These are phyloP conservation scores for Euphorbia lathyris DNA, from an alignment of 345 rosid species.

Conservation along the genomic window DNA sequence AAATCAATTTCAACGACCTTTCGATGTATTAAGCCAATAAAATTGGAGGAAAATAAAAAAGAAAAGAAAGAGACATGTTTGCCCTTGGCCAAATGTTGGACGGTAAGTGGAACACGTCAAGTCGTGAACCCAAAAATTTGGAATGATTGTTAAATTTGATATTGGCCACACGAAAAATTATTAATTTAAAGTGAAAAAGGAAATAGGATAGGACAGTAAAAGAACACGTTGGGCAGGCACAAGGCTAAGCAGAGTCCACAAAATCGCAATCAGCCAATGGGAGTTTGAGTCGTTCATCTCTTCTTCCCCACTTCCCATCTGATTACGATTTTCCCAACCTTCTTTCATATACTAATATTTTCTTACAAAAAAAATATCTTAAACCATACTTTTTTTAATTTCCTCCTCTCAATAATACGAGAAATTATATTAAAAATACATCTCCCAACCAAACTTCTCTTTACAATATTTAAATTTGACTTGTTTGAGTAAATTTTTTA, in stretches of 20 bases:
- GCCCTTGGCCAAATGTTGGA: too few species aligned
- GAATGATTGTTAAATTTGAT: background rate
- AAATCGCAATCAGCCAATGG: slow-evolving; percentile 52
- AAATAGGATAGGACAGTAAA: slow-evolving; percentile 32
- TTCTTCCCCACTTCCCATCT: slow-evolving; percentile 19
- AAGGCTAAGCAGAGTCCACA: slow-evolving; percentile 22
- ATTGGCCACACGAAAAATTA: background rate
- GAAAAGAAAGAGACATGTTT: too few species aligned
- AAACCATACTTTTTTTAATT: background rate
- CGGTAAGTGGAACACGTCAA: slow-evolving; percentile 3
- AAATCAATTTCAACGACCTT: too few species aligned
- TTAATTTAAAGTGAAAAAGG: background rate
- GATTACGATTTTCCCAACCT: slow-evolving; percentile 10
- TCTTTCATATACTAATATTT: too few species aligned
- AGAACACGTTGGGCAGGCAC: slow-evolving; percentile 37
- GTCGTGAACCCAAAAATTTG: background rate
- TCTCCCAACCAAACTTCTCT: too few species aligned
- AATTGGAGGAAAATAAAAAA: too few species aligned
- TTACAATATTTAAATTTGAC: too few species aligned
- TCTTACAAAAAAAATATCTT: background rate
- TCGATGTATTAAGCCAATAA: too few species aligned
- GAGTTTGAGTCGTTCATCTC: slow-evolving; percentile 35
- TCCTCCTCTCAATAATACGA: too few species aligned
- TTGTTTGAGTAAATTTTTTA: too few species aligned
- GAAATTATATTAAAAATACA: too few species aligned